Base-by-base conservation (phyloP, 805 yeast species). In the Suhomyces emberorum region DNA sequence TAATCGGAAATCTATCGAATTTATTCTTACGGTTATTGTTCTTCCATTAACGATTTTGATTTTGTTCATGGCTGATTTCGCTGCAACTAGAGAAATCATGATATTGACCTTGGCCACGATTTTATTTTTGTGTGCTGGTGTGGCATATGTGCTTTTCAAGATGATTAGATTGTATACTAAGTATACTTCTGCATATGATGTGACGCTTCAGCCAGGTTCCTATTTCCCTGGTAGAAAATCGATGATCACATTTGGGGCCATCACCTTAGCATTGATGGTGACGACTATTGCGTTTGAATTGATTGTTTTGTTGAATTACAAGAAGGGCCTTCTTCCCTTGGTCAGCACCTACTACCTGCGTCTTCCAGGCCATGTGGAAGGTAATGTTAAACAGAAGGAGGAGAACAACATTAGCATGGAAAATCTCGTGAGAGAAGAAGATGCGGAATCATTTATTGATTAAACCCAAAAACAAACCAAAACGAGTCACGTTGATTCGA, bases 81-180 rank as follows among this genome's bases (percentile, higher is more conserved):
- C 63, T 1, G 62, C 63, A 15, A 52, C 65, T 8, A 46, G 60
- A 21, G 77, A 73, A 38, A 41, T 43, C 34, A 30, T 45, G 11
- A 15, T 30, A 15, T 57, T 65, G 15, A 52, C 68, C 27, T 19
- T 48, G 2, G 30, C 37, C 15, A 49, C 68, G 20, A 46, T 66
- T 7, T 34, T 52, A 6, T 36, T 63, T 18, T 72, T 61, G 39
- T 32, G 61, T 7, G 59, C 63, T 15, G 76, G 72, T 1, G 43
- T 67, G 39, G 73, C 71, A 0, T 73, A 72, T 47, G 70, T 71
- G 27, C 40, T 72, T 21, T 73, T 70, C 59, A 73, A 73, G 47
- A 53, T 66, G 37, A 62, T 72, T 21, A 48, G 77, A 25, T 57
- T 72, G 51, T 72, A 57, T 48, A 66, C 73, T 20, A 64, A 67